phyloP scores from a whole-genome alignment of 2,329 filamentous ascomycete genomes.

The Fusarium subtropicale region DNA sequence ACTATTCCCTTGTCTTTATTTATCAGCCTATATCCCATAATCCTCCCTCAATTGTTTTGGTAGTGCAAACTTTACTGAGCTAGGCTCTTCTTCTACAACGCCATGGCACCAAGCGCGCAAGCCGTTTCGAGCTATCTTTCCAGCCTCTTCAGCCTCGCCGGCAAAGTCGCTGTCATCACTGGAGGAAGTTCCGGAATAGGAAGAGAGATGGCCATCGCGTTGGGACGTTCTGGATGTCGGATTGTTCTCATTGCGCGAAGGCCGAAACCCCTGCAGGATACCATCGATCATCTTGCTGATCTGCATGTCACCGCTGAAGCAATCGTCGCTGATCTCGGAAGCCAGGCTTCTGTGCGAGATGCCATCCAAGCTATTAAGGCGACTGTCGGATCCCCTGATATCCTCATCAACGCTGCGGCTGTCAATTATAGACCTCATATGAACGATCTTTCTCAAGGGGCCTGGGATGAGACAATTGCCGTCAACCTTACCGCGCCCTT shows the following conservation, averaged over 20 bases:
- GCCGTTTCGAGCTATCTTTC: slow-evolving; percentile 43
- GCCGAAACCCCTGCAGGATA: slow-evolving; percentile 39
- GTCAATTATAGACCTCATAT: slow-evolving; percentile 49
- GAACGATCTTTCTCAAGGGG: slow-evolving; percentile 43
- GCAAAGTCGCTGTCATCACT: slow-evolving; percentile 49
- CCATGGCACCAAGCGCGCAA: slow-evolving; percentile 26
- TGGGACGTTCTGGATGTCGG: slow-evolving; percentile 48
- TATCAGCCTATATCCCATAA: background rate
- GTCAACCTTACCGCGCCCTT: slow-evolving; percentile 52
- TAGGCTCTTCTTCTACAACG: slow-evolving; percentile 3
- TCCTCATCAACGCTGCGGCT: slow-evolving; percentile 51
- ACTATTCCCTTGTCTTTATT: background rate
- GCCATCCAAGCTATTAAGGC: slow-evolving; percentile 38
- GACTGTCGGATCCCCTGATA: slow-evolving; percentile 46
- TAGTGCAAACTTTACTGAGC: background rate
- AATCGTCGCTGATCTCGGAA: slow-evolving; percentile 33
- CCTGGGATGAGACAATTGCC: slow-evolving; percentile 50
- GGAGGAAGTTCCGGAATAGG: slow-evolving; percentile 53
- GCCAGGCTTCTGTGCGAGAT: slow-evolving; percentile 27
- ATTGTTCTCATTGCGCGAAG: slow-evolving; percentile 50
- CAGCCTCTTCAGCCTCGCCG: slow-evolving; percentile 48
- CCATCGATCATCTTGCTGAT: slow-evolving; percentile 41
- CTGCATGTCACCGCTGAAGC: slow-evolving; percentile 45
- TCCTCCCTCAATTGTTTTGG: background rate
- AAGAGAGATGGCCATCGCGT: slow-evolving; percentile 48